Conservation (phyloP, 257 asterid genomes). For the Cruciata laevipes region DNA sequence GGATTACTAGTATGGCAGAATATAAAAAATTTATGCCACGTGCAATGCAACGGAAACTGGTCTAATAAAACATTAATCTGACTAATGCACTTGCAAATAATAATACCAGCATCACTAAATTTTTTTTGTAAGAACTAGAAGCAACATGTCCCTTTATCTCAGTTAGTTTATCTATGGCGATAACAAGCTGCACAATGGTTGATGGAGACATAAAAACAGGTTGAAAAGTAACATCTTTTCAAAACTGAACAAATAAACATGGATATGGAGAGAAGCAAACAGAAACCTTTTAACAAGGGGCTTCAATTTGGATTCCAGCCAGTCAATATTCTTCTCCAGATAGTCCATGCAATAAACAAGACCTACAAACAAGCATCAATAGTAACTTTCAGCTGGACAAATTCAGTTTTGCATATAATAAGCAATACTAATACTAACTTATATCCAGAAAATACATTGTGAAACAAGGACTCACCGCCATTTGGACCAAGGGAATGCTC, state of each 20-base stretch:
- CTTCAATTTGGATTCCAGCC: conserved; percentile 77
- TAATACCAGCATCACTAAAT: background rate
- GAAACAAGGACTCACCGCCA: conserved; percentile 51
- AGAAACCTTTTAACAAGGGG: conserved; percentile 82
- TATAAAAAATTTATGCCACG: background rate
- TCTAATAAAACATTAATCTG: background rate
- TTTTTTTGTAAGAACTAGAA: background rate
- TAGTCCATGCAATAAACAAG: conserved; percentile 96
- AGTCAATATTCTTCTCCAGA: conserved; percentile 88
- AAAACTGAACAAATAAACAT: background rate
- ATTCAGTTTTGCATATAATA: too few species aligned
- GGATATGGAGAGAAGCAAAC: conserved; percentile 7
- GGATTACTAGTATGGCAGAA: background rate
- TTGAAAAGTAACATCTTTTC: background rate
- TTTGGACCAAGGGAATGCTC: conserved; percentile 98
- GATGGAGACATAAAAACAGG: background rate
- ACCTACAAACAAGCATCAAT: conserved; percentile 34
- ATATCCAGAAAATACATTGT: too few species aligned
- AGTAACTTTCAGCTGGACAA: too few species aligned
- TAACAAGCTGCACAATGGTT: background rate
- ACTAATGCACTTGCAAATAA: background rate
- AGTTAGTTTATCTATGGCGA: background rate
- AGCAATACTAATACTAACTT: background rate
- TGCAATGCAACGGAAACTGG: too few species aligned
- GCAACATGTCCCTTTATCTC: background rate